Conservation (phyloP, 164 flowering plant species). For the Nymphaea colorata region DNA sequence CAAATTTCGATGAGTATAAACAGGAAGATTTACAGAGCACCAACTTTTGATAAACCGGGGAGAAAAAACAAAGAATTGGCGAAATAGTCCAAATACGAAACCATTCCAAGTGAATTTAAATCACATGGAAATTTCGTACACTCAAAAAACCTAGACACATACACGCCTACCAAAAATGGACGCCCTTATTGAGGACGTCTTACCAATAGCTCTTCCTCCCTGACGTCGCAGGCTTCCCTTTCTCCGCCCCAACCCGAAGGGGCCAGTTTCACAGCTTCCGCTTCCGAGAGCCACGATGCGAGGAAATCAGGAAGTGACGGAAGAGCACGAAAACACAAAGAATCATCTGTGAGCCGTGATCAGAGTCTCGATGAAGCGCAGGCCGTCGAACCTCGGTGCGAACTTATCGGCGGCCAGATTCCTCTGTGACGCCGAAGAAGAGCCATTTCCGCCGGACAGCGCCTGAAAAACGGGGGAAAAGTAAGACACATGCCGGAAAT, state of each 20-base stretch:
- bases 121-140: not conserved
- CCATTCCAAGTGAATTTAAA: not conserved
- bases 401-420: conserved; percentile 23
- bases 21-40: not conserved
- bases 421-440: not conserved
- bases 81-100: not conserved
- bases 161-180: not conserved
- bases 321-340: not conserved
- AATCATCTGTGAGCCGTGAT: conserved; percentile 55
- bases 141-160: not conserved
- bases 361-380: conserved; percentile 60
- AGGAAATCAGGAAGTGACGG: not conserved
- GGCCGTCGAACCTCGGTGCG: conserved; percentile 53
- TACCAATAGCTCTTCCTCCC: no score
- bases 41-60: not conserved
- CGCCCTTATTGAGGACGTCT: not conserved
- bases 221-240: no score
- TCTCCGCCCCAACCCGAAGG: no score
- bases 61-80: not conserved
- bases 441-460: not conserved
- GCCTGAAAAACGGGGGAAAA: not conserved
- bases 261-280: not conserved
- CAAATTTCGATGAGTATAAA: not conserved
- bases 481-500: not conserved
- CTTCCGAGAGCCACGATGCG: not conserved